These are phyloP conservation scores for Pharus latifolius DNA, from an alignment of 176 grass and related monocot genomes.

Conservation along the genomic window DNA sequence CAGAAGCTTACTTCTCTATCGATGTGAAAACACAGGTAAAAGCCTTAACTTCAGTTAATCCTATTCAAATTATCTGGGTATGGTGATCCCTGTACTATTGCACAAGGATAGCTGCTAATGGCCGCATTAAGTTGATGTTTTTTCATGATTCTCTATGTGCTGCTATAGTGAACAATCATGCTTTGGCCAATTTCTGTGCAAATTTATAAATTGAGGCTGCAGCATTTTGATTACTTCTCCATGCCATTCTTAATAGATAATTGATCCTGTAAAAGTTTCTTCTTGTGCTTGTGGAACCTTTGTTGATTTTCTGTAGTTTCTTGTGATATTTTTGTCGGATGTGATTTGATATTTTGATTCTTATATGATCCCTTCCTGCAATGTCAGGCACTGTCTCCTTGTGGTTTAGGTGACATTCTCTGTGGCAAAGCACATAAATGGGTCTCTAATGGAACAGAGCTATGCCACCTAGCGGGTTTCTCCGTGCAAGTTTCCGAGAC, in stretches of 20 bases:
- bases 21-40: conserved; percentile 87
- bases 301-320: not conserved
- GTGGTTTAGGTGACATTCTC: conserved; percentile 81
- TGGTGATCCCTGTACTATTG: not conserved
- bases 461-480: conserved; percentile 77
- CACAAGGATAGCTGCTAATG: not conserved
- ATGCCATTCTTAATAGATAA: conserved; percentile 10
- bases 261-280: not conserved
- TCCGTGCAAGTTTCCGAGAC: conserved; percentile 45
- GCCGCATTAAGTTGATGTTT: not conserved
- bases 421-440: conserved; percentile 80
- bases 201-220: not conserved
- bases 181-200: not conserved
- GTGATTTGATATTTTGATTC: not conserved
- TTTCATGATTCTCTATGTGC: conserved; percentile 2
- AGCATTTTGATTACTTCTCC: not conserved
- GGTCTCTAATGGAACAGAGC: conserved; percentile 83
- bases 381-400: conserved; percentile 77
- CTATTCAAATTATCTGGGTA: not conserved
- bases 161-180: not conserved
- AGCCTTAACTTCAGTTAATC: not conserved
- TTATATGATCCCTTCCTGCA: conserved; percentile 21
- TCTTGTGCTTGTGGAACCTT: not conserved
- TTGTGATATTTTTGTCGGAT: not conserved
- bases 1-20: conserved; percentile 66